Conservation (phyloP, 2,329 filamentous ascomycete genomes). For the Metarhizium guizhouense region DNA sequence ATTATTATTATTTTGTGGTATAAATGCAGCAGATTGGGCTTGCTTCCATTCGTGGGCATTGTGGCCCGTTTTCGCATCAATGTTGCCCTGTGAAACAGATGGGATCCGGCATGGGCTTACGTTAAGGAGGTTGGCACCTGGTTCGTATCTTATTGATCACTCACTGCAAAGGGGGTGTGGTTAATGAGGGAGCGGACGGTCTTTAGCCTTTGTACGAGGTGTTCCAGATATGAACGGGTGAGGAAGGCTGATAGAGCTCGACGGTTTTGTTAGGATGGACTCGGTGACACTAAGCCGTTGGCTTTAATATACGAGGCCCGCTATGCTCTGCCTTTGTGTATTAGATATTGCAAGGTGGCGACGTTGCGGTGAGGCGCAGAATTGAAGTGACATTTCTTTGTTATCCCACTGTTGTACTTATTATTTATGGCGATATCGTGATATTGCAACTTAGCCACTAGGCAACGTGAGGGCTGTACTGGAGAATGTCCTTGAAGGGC, state of each 20-base stretch:
- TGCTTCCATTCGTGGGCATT: neutral
- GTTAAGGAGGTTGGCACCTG: neutral
- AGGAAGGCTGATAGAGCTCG: neutral
- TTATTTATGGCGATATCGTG: neutral
- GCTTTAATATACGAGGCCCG: conserved; percentile 1
- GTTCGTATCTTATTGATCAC: neutral
- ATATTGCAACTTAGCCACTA: neutral
- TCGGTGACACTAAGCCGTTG: neutral
- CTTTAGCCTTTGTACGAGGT: neutral
- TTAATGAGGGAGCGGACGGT: neutral
- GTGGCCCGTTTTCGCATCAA: neutral
- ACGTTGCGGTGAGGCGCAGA: neutral
- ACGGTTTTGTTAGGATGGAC: conserved; percentile 1
- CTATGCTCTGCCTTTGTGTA: conserved; percentile 13
- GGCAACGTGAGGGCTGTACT: neutral
- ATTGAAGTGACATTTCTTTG: neutral
- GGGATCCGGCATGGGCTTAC: neutral
- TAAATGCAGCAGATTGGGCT: neutral
- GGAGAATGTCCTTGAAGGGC: no score
- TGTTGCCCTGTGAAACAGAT: neutral
- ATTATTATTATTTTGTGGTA: neutral
- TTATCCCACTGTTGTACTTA: neutral
- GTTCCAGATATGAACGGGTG: neutral
- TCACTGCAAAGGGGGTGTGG: neutral
- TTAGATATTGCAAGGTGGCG: conserved; percentile 12